Base-by-base conservation (phyloP, 176 grass and related monocot genomes). In the Zoysia japonica region DNA sequence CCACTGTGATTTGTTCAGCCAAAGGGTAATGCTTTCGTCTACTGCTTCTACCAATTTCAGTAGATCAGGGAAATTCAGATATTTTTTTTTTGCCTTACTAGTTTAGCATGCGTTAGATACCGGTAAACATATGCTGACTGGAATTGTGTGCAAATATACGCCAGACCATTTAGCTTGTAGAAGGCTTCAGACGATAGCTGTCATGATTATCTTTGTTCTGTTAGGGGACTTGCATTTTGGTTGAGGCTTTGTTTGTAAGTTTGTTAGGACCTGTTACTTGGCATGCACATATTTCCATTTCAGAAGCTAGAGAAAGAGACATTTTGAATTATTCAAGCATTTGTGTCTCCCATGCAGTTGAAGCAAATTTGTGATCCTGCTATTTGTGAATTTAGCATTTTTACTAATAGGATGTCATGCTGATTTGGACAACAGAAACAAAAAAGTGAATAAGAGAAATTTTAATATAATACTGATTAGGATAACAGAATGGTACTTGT, bases 21-120 rank as follows among this genome's bases (percentile, higher is more conserved):
- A 98, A 98, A 94, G 96, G 88, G 96, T 98, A 80, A 87, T 86
- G 17, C 53, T 68, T 78, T 73, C 46, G 82, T 12, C 85, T 1
- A 9, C 9, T 73, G 67, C 55, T 56, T 65, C 5, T 51, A 9
- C 13, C 13, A 6, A 42, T 66, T 17, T 70, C 43, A 20, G 40
- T 9, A 3, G 12, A 63, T 11, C 55, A 1, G 19, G 48, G 9
- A 11, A 35, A 36, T 8, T 36, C 19, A 2, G 16, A 43, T n/a
- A n/a, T n/a, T 28, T 28, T 6, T 2, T 64, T 44, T 55, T 46
- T 47, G 9, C 35, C 11, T 37, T 0, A 5, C 17, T 35, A 43
- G 2, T 59, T 74, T 15, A 9, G 56, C 13, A 50, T 46, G 6
- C 61, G 12, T 13, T 74, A 4, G 71, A 6, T 49, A 19, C 40